Evolutionary conservation across 371 early-diverging fungal species (phyloP).

Genomic region (Nematocida parisii): DNA sequence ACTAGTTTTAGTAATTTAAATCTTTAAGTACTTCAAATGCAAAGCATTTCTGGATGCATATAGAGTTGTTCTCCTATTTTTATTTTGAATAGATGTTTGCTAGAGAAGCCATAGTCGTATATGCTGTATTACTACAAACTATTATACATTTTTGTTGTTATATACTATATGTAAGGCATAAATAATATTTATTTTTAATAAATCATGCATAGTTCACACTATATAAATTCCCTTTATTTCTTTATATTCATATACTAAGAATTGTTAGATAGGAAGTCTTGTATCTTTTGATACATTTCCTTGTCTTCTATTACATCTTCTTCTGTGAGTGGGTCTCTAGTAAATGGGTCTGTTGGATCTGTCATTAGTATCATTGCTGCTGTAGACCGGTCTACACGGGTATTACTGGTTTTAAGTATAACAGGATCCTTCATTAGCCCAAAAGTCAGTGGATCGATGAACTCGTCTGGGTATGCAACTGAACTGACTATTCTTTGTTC

Average conservation of each 20-base stretch:
- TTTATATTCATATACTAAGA: background rate
- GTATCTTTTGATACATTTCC: conserved; percentile 62
- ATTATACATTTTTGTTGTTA: no score
- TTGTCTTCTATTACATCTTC: conserved; percentile 75
- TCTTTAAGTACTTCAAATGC: no score
- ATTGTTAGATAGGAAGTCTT: conserved; percentile 26
- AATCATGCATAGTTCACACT: no score
- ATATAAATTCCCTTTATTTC: no score
- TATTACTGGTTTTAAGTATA: conserved; percentile 79
- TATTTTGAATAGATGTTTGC: no score
- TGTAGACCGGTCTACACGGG: conserved; percentile 82
- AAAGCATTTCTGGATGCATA: no score
- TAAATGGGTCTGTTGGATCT: conserved; percentile 89
- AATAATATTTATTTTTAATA: no score
- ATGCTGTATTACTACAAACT: no score
- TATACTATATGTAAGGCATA: no score
- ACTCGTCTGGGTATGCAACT: conserved; percentile 77
- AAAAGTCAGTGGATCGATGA: conserved; percentile 82
- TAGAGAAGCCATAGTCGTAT: no score
- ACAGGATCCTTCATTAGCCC: conserved; percentile 92
- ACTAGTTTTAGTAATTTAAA: no score
- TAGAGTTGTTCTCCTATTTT: no score
- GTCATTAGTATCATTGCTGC: conserved; percentile 85
- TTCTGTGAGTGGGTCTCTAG: conserved; percentile 78
- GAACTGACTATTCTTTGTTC: conserved; percentile 72